A percentile compares a stretch with the other conserved stretches of the same genome.
These are phyloP conservation scores for Trichosporon sp. DNA, from an alignment of 1,284 basidiomycete genomes.

Conservation along the genomic window DNA sequence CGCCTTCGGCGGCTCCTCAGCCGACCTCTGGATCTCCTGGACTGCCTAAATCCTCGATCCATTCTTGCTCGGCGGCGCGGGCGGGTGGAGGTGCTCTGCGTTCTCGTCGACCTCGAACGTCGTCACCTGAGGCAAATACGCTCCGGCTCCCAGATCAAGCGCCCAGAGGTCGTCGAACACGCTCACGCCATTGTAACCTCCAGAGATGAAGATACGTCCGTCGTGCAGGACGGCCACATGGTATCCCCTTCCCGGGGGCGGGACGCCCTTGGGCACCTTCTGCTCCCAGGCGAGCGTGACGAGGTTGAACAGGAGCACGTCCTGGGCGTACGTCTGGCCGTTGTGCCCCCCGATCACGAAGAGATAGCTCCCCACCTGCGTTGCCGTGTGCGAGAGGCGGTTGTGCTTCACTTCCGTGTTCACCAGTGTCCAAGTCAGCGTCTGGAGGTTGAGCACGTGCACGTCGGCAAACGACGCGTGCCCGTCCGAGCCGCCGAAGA, in stretches of 20 bases:
- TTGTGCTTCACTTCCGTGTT: constrained; percentile 57
- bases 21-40: neutral
- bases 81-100: constrained; percentile 15
- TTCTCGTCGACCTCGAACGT: constrained; percentile 43
- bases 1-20: too few relatives aligned
- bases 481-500: constrained; percentile 50
- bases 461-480: constrained; percentile 71
- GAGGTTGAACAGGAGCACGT: constrained; percentile 78
- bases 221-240: constrained; percentile 69
- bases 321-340: constrained; percentile 66
- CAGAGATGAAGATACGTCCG: constrained; percentile 75
- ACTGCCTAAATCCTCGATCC: neutral
- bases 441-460: constrained; percentile 75
- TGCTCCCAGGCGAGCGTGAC: constrained; percentile 56
- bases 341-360: constrained; percentile 87
- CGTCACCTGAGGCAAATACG: constrained; percentile 81
- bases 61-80: constrained; percentile 6
- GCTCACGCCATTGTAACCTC: constrained; percentile 75
- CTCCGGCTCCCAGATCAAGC: constrained; percentile 77
- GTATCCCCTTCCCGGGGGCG: constrained; percentile 70
- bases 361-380: constrained; percentile 87
- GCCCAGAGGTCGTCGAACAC: constrained; percentile 79
- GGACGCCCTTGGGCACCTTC: constrained; percentile 58
- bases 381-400: constrained; percentile 77
- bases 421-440: constrained; percentile 63